Evolutionary conservation across 2,329 filamentous ascomycete genomes (phyloP).

Genomic region (Ascochyta fabae): DNA sequence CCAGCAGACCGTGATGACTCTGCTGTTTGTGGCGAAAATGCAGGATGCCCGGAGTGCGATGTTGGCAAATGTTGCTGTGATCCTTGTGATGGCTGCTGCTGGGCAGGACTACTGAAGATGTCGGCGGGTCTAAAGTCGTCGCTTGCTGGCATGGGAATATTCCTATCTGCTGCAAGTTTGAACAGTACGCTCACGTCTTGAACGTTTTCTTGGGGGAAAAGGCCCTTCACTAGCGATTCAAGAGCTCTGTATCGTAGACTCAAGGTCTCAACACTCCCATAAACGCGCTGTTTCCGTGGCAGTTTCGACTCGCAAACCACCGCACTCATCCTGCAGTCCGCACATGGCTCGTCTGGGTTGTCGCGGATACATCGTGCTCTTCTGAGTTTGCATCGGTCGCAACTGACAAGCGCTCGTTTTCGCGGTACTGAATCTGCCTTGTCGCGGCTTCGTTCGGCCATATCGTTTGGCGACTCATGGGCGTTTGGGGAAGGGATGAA

Average conservation of each 20-base stretch:
- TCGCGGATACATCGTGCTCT: conserved; percentile 39
- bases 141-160: conserved; percentile 47
- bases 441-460: conserved; percentile 17
- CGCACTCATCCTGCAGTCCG: conserved; percentile 49
- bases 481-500: conserved; percentile 7
- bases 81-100: conserved; percentile 7
- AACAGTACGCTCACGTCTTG: conserved; percentile 50
- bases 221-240: conserved; percentile 51
- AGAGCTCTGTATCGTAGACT: conserved; percentile 53
- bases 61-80: conserved; percentile 14
- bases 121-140: conserved; percentile 37
- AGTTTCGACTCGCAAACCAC: conserved; percentile 53
- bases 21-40: conserved; percentile 12
- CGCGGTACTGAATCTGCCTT: conserved; percentile 29
- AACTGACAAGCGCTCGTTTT: conserved; percentile 41
- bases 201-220: conserved; percentile 51
- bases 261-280: conserved; percentile 56
- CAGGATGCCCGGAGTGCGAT: conserved; percentile 1
- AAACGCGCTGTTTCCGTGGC: conserved; percentile 54
- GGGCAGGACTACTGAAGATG: conserved; percentile 27
- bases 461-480: conserved; percentile 13
- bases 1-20: conserved; percentile 15
- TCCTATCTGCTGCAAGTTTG: conserved; percentile 48
- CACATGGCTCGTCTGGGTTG: conserved; percentile 43
- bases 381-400: conserved; percentile 40